These are phyloP conservation scores for Phyllosticta citrichinensis DNA, from an alignment of 2,329 filamentous ascomycete genomes.

Conservation along the genomic window DNA sequence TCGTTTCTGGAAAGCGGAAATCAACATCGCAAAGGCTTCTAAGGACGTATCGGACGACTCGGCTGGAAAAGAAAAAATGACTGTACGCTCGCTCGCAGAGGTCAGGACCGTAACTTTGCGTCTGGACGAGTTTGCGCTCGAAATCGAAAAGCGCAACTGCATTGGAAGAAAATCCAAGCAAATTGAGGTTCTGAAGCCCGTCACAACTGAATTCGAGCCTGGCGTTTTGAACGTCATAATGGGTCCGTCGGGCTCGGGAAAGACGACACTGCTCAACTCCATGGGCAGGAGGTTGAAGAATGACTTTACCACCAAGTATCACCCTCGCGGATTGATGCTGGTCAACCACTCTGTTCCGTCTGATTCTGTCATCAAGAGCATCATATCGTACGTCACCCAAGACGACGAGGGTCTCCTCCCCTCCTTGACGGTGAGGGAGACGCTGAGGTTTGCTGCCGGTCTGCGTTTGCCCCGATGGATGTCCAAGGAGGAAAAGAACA, in stretches of 20 bases:
- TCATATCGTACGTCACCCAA: conserved; percentile 69
- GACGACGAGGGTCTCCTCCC: conserved; percentile 67
- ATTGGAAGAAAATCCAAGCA: conserved; percentile 37
- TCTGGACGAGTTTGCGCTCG: conserved; percentile 54
- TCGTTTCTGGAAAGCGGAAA: conserved; percentile 55
- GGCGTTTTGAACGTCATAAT: conserved; percentile 67
- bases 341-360: conserved; percentile 64
- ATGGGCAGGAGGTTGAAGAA: conserved; percentile 60
- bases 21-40: conserved; percentile 57
- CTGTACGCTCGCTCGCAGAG: conserved; percentile 41
- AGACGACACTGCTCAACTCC: conserved; percentile 63
- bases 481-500: conserved; percentile 55
- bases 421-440: conserved; percentile 67
- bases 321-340: conserved; percentile 49
- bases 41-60: conserved; percentile 48
- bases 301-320: conserved; percentile 52
- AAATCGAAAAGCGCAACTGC: conserved; percentile 51
- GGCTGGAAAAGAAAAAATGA: conserved; percentile 61
- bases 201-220: conserved; percentile 57
- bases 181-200: conserved; percentile 51
- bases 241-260: conserved; percentile 69
- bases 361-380: conserved; percentile 56
- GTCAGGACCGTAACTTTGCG: conserved; percentile 54
- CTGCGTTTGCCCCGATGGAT: conserved; percentile 62
- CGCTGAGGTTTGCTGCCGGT: conserved; percentile 55